Percentiles rank a stretch among this genome's conserved stretches.
Evolutionary conservation across 2,329 filamentous ascomycete species (phyloP).

Genomic region (Lecanicillium sp.): DNA sequence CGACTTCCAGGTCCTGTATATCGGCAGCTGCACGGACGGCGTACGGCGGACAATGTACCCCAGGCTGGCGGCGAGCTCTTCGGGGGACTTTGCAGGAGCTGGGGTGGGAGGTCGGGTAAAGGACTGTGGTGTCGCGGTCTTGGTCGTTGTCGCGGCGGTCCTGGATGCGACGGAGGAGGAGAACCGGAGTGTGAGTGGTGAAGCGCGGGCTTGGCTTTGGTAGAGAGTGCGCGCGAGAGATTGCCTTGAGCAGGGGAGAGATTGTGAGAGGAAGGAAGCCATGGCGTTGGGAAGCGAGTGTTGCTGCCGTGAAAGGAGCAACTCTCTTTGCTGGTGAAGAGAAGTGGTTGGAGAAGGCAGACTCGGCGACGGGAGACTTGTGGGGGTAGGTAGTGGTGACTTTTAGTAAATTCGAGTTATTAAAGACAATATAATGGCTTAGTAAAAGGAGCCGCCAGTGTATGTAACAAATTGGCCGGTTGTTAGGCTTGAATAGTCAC

Average conservation of each 20-base stretch:
- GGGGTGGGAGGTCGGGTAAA: conserved; percentile 19
- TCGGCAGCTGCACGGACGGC: conserved; percentile 59
- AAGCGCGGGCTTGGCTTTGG: background rate
- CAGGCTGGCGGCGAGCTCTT: conserved; percentile 26
- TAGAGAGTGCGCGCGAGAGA: background rate
- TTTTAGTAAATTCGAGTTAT: too few relatives aligned
- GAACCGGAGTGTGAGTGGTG: background rate
- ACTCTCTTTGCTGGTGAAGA: background rate
- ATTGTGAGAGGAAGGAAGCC: conserved; percentile 6
- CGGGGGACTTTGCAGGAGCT: conserved; percentile 20
- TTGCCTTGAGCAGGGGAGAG: conserved; percentile 7
- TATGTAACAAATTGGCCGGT: too few relatives aligned
- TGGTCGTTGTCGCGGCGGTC: background rate
- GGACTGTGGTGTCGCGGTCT: conserved; percentile 7
- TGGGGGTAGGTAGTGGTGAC: background rate
- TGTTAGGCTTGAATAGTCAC: too few relatives aligned
- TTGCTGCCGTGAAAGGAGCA: background rate
- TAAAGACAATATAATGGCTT: too few relatives aligned
- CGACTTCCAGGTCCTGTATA: conserved; percentile 68
- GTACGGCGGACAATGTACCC: conserved; percentile 67
- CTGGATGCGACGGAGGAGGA: conserved; percentile 1
- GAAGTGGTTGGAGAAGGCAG: background rate
- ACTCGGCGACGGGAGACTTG: background rate
- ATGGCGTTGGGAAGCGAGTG: background rate
- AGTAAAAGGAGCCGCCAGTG: too few relatives aligned